phyloP scores from a whole-genome alignment of 345 rosid species.

The Anacardium occidentale region DNA sequence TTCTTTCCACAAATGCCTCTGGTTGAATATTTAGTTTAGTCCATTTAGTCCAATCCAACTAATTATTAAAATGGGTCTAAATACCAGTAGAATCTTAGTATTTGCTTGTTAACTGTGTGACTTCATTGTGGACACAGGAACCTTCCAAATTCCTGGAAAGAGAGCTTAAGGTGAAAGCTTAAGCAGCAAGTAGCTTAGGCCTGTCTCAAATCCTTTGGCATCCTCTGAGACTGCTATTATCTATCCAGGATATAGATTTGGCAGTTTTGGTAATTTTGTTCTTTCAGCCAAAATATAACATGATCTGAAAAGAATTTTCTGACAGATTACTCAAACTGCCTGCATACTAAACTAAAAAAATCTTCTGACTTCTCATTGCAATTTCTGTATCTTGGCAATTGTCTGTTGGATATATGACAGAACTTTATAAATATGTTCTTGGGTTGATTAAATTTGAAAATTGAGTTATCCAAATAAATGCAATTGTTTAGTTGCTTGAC shows the following conservation, averaged over 20 bases:
- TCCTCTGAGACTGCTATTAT: neutral
- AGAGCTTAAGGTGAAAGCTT: neutral
- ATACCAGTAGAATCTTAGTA: neutral
- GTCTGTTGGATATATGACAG: too few species aligned
- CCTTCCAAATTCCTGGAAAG: neutral
- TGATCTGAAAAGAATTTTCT: neutral
- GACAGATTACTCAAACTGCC: neutral
- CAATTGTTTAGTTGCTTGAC: neutral
- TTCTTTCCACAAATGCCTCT: too few species aligned
- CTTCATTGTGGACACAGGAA: neutral
- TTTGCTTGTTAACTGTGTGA: neutral
- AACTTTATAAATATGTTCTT: too few species aligned
- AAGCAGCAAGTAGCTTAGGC: neutral
- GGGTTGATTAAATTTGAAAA: too few species aligned
- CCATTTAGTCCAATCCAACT: too few species aligned
- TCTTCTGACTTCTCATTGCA: too few species aligned
- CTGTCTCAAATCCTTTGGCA: neutral
- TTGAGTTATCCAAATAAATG: neutral
- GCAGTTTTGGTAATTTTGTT: neutral
- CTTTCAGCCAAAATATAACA: neutral
- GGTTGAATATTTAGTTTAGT: too few species aligned
- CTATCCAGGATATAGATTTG: neutral
- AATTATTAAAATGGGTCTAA: neutral
- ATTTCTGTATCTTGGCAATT: too few species aligned
- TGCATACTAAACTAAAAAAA: neutral